Evolutionary conservation across 2,329 filamentous ascomycete species (phyloP).

Genomic region (Escovopsis sp.): DNA sequence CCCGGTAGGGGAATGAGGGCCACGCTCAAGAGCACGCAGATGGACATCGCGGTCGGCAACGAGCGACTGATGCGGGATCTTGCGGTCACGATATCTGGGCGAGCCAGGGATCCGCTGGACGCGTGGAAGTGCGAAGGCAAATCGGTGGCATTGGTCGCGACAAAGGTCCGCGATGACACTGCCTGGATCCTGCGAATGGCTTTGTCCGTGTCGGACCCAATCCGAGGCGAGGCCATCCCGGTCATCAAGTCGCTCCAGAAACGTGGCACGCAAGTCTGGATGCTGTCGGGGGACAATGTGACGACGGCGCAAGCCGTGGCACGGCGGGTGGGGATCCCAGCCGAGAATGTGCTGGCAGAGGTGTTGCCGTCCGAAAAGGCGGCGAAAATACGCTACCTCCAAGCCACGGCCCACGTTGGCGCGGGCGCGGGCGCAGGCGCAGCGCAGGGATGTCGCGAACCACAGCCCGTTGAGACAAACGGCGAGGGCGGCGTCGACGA

Average conservation of each 20-base stretch:
- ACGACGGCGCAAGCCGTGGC: constrained; percentile 74
- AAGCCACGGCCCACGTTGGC: constrained; percentile 32
- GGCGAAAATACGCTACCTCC: constrained; percentile 51
- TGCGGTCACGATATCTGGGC: constrained; percentile 23
- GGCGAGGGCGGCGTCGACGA: neutral
- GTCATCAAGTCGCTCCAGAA: constrained; percentile 51
- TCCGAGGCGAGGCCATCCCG: constrained; percentile 55
- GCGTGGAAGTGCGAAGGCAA: constrained; percentile 49
- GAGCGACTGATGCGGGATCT: constrained; percentile 49
- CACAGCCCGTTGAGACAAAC: neutral
- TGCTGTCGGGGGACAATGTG: constrained; percentile 86
- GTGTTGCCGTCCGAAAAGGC: constrained; percentile 77
- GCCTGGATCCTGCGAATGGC: constrained; percentile 43
- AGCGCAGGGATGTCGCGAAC: too few relatives aligned
- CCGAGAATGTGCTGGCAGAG: constrained; percentile 66
- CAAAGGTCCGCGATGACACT: constrained; percentile 14
- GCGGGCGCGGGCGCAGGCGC: constrained; percentile 4
- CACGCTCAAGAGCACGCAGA: constrained; percentile 23
- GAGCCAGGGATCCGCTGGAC: constrained; percentile 25
- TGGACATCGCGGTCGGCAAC: constrained; percentile 54
- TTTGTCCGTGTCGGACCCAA: constrained; percentile 67
- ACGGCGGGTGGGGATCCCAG: constrained; percentile 56
- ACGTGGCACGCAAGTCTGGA: constrained; percentile 63
- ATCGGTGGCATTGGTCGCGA: constrained; percentile 46
- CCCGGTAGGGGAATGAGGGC: constrained; percentile 59